Evolutionary conservation across 164 flowering plant species (phyloP).

Genomic region (Magnolia officinalis): DNA sequence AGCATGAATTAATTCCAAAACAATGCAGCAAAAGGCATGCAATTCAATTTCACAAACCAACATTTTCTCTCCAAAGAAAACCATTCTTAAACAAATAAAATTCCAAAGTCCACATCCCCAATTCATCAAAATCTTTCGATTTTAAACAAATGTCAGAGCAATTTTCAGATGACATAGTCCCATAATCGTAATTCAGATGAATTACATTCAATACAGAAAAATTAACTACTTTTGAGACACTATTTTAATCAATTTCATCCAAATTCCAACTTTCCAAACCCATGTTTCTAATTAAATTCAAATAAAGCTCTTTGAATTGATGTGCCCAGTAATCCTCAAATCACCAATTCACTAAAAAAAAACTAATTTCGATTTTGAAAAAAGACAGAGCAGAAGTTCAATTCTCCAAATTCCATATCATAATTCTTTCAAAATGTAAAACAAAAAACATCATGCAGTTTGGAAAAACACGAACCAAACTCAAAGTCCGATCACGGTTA

Average conservation of each 20-base stretch:
- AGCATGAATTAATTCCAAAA: background rate
- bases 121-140: background rate
- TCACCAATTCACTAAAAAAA: too few relatives aligned
- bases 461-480: background rate
- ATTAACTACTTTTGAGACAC: background rate
- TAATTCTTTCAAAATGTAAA: background rate
- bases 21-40: background rate
- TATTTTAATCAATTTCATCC: background rate
- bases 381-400: background rate
- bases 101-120: background rate
- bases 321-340: background rate
- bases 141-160: background rate
- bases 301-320: background rate
- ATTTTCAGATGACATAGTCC: background rate
- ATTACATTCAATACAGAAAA: background rate
- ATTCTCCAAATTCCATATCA: background rate
- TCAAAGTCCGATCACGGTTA: background rate
- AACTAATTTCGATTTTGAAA: background rate
- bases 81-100: background rate
- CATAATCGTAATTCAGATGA: background rate
- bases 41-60: background rate
- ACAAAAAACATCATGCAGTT: background rate
- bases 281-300: background rate
- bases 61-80: background rate
- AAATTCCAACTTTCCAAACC: background rate